A percentile compares a stretch with the other conserved stretches of the same genome.
phyloP scores from a whole-genome alignment of 2,329 filamentous ascomycete genomes.

The Pestalotiopsis sp. region DNA sequence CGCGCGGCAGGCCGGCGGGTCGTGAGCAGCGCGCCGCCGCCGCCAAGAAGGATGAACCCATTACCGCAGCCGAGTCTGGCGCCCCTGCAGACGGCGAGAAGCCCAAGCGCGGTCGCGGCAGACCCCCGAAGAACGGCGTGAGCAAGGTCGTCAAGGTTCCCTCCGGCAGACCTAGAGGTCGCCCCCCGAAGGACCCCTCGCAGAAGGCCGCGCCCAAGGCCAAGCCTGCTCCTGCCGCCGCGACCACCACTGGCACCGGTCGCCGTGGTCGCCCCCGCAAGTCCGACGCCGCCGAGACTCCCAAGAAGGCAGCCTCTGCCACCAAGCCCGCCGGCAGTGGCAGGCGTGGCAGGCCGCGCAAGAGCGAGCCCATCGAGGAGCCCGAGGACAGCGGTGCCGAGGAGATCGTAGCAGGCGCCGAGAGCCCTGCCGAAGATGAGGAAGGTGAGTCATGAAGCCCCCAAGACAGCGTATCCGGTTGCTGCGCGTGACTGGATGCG shows the following conservation, averaged over 20 bases:
- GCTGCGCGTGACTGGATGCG: neutral
- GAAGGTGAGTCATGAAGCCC: constrained; percentile 2
- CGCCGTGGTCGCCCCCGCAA: constrained; percentile 37
- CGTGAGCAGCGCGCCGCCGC: constrained; percentile 12
- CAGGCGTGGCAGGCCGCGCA: constrained; percentile 24
- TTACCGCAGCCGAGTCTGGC: constrained; percentile 19
- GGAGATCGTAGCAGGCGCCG: constrained; percentile 19
- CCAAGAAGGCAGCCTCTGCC: constrained; percentile 21
- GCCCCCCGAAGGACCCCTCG: constrained; percentile 44
- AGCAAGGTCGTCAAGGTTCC: constrained; percentile 34
- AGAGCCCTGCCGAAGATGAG: constrained; percentile 19
- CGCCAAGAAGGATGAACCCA: constrained; percentile 16
- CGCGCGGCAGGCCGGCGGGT: constrained; percentile 14
- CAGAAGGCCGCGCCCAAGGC: constrained; percentile 30
- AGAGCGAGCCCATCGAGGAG: constrained; percentile 23
- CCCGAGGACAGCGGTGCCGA: constrained; percentile 28
- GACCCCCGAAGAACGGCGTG: constrained; percentile 41
- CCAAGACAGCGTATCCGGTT: neutral
- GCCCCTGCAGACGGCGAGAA: constrained; percentile 9
- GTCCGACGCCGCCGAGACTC: constrained; percentile 23
- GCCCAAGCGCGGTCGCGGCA: constrained; percentile 39
- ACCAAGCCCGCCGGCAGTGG: constrained; percentile 25
- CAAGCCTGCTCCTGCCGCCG: constrained; percentile 8
- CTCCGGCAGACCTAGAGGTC: constrained; percentile 49
- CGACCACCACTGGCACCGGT: constrained; percentile 18